Evolutionary conservation across 2,329 filamentous ascomycete genomes (phyloP), one percentile per base, ranked within the genome.

Genomic region (Fusarium sp.): DNA sequence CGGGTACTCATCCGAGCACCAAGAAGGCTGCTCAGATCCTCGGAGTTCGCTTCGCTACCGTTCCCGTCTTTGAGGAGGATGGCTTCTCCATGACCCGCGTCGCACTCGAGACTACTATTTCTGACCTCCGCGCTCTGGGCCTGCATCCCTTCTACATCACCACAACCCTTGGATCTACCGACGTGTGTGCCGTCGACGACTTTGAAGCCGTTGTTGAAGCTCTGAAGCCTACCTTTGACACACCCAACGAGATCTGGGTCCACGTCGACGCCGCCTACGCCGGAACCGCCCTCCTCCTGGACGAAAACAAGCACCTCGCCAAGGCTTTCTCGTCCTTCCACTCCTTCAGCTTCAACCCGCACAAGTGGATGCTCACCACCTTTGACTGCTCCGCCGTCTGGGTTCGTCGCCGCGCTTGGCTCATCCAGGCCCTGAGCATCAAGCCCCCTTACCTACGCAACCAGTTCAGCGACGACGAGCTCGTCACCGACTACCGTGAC

Each of bases 321-420:
- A 80, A 85, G 25, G 84, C 90, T 10, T 88, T 96, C 60, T 84
- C 87, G 2, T 84, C 87, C 25, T 95, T 97, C 81, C 94, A 98
- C 85, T 95, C 92, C 74, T 98, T 97, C 88, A 92, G 98, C 84
- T 91, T 96, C 86, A 98, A 98, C 86, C 93, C 98, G 90, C 95
- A 98, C 88, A 98, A 98, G 86, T 98, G 96, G 96, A 88, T 98
- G 57, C 91, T 98, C 20, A 95, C 95, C 67, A 98, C 97, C 83
- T 98, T 98, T 79, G 96, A 98, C 82, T 89, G 87, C 78, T 95
- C 93, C 64, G 93, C 93, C 75, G 88, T 98, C 54, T 98, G 91
- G 84, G 91, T 98, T 58, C 92, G 92, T 72, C 88, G 92, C 78
- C 90, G 95, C 18, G 85, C 87, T 64, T 92, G 95, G 83, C 89